Base-by-base conservation (phyloP, 768 basidiomycete species). In the Mycena belliarum region DNA sequence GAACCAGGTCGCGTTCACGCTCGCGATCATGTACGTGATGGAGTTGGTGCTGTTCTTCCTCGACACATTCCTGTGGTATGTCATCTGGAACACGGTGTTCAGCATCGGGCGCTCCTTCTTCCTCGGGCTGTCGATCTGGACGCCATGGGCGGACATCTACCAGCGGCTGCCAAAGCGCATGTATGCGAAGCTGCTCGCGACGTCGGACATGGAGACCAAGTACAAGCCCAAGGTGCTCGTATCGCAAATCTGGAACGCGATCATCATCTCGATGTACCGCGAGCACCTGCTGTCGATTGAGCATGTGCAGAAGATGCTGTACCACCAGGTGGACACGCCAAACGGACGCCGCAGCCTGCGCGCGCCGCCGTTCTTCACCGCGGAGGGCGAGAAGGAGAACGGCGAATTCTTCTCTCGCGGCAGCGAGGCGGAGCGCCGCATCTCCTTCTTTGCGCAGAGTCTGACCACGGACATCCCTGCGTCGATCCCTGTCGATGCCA, bases 181-280 rank as follows among this genome's bases (percentile, higher is more conserved):
- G 55, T 99, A 94, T 68, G 86, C 96, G 42, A 99, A 98, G 81
- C 73, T 99, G 35, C 79, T 99, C 58, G 92, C 96, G 3, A 97
- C 95, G 2, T 75, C 80, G 46, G 95, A 97, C 64, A 96, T 98
- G 95, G 96, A 98, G 72, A 85, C 95, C 64, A 97, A 95, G 76
- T 98, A 98, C 76, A 98, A 98, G 76, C 97, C 97, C 52, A 99
- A 98, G 88, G 94, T 99, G 38, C 83, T 99, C 38, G 96, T 99
- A 40, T 97, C 95, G 28, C 97, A 98, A 75, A 95, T 99, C 58
- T 98, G 97, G 97, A 99, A 99, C 71, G 97, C 97, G 35, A 88
- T 99, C 75, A 97, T 99, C 75, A 98, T 99, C 64, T 98, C 96
- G 18, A 99, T 99, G 97, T 99, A 98, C 75, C 88, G 97, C 68